phyloP scores from a whole-genome alignment of 495 filamentous ascomycete genomes.

The Talaromyces proteolyticus region DNA sequence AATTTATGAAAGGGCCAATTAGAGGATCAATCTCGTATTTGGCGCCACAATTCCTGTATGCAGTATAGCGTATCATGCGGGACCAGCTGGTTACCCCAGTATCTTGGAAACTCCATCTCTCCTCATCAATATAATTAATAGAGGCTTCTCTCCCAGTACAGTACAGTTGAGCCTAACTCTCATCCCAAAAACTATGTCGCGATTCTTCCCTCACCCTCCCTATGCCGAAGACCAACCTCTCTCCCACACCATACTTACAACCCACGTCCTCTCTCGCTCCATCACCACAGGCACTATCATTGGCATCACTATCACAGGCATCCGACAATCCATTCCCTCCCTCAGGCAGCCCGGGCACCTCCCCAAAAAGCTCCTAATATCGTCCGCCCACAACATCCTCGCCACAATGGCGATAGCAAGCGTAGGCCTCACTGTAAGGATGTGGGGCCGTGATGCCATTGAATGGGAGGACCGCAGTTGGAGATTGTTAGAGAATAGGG shows the following conservation, averaged over 20 bases:
- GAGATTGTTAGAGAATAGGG: slow-evolving; percentile 47
- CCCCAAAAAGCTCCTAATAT: not conserved
- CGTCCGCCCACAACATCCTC: not conserved
- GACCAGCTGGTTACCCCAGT: no score
- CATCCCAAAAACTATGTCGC: slow-evolving; percentile 41
- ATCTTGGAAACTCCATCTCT: no score
- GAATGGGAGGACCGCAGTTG: slow-evolving; percentile 60
- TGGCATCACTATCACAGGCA: slow-evolving; percentile 21
- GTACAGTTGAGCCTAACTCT: no score
- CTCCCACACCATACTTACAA: slow-evolving; percentile 43
- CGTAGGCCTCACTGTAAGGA: slow-evolving; percentile 27
- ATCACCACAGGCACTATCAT: slow-evolving; percentile 40
- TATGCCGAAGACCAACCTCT: slow-evolving; percentile 59
- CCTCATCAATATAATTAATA: no score
- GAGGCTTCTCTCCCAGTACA: no score
- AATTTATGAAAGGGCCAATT: no score
- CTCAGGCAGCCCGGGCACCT: not conserved
- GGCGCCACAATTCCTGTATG: no score
- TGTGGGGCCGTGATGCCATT: slow-evolving; percentile 49
- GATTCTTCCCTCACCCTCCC: slow-evolving; percentile 42
- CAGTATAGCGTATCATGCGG: no score
- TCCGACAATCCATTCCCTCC: not conserved
- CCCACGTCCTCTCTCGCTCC: slow-evolving; percentile 51
- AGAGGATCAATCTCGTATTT: no score
- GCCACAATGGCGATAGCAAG: not conserved